Base-by-base conservation (phyloP, 805 yeast genomes). In the Wickerhamomyces chambardii region DNA sequence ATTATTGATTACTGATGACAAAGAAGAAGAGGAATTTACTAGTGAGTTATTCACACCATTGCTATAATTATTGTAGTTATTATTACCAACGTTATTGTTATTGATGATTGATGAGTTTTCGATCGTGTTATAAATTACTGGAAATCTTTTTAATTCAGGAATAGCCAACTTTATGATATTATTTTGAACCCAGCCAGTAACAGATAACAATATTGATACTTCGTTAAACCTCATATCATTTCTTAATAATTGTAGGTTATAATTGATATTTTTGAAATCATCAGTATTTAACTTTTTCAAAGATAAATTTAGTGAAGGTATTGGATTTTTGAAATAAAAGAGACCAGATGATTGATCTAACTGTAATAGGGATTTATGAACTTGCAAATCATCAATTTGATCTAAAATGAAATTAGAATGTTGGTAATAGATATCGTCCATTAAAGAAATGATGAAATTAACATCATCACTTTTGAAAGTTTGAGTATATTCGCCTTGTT, bases 131-230 rank as follows among this genome's bases (percentile, higher is more conserved):
- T 28, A 28, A n/a, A 28, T 15, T 2, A 15, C 6, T 16, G 50
- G 50, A 16, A 61, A 36, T 31, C 53, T 56, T 27, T 46, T 46
- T 16, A 66, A 50, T 48, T 78, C 87, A 17, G 61, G 63, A 3
- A 65, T 63, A 3, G 65, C 58, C 21, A 83, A 47, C 24, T 58
- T 63, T 32, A 82, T 64, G 29, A 73, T 66, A 29, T 70, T 73
- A 43, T 73, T 73, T n/a, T 64, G 60, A 6, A 73, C 66, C 92
- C 92, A 84, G 21, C 79, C 84, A 0, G 78, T 70, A 0, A 84
- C 79, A 27, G 65, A 61, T 36, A 84, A 67, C 40, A 78, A 65
- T 8, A 73, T 67, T 11, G 71, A 58, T 21, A 78, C 59, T 38
- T 78, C 81, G 30, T 64, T 59, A 19, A 47, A 40, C 30, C 44